Base-by-base conservation (phyloP, 352 stramenopile genomes). In the Pythium phragmitis region DNA sequence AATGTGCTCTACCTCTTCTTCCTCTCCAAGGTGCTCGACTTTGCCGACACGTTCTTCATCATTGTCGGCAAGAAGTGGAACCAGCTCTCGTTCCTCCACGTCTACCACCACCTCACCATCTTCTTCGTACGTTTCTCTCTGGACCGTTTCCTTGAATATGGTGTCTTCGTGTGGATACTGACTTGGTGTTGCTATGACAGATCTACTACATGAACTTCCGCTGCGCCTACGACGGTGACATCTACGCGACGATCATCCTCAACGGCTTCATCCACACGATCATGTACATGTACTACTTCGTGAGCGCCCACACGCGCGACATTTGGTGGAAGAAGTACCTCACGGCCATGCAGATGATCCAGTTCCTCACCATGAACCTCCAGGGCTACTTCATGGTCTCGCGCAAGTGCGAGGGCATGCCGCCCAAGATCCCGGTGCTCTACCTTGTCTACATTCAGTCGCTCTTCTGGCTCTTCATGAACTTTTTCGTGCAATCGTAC, bases 1-100 rank as follows among this genome's bases (percentile, higher is more conserved):
- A 97, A 98, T 72, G 73, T 99, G 26, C 68, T 99, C 12, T 99
- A 97, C 89, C 79, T 99, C 16, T 99, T 99, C 74, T 99, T 98
- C 83, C 76, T 99, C 57, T 98, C 91, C 60, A 99, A 99, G 85
- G 77, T 97, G 42, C 75, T 98, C 19, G 92, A 98, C 68, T 95
- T 96, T 59, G 76, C 77, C 60, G 92, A 98, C 80, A 98, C 93
- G 37, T 89, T 99, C 75, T 99, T 99, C 80, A 99, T 99, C 73
- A 92, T 99, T 37, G 59, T 96, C n/a, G 88, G 91, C 57, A 98
- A 98, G 75, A 97, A 98, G 70, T 98, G 89, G 91, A 89, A 91
- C 62, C 92, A 97, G 75, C 87, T 98, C 53, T 96, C 81, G 21
- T 94, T 98, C 65, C 77, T 98, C 19, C 95, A 98, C 73, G 91